Conservation (phyloP, 2,329 filamentous ascomycete genomes). For the Didymella keratinophila region DNA sequence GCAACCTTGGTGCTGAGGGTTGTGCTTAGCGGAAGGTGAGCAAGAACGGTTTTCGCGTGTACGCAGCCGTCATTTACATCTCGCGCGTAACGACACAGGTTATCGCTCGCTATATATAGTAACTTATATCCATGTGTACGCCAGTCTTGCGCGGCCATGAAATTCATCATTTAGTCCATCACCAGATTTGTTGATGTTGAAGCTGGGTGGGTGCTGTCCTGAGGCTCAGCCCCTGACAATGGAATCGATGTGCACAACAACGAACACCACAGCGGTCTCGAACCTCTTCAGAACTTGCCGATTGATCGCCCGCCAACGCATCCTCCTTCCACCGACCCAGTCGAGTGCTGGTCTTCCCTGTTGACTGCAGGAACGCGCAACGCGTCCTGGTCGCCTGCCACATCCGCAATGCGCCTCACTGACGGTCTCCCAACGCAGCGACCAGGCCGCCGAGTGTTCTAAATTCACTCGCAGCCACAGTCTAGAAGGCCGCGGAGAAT, state of each 20-base stretch:
- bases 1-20: not conserved
- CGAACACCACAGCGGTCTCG: constrained; percentile 10
- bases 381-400: constrained; percentile 3
- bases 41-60: not conserved
- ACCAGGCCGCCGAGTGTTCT: constrained; percentile 10
- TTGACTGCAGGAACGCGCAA: constrained; percentile 23
- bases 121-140: not conserved
- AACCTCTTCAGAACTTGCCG: not conserved
- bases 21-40: not conserved
- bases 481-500: constrained; percentile 19
- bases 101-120: not conserved
- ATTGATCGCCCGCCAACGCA: constrained; percentile 18
- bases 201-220: not conserved
- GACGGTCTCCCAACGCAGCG: constrained; percentile 8
- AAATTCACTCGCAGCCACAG: constrained; percentile 9
- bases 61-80: not conserved
- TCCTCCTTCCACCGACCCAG: constrained; percentile 2
- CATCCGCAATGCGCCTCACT: constrained; percentile 16
- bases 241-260: constrained; percentile 6
- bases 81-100: not conserved
- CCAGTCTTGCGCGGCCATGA: not conserved
- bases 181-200: not conserved
- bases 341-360: constrained; percentile 1
- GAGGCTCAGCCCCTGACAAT: constrained; percentile 11
- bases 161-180: not conserved